phyloP scores from a whole-genome alignment of 805 yeast species.

The Vanderwaltozyma yarrowii region DNA sequence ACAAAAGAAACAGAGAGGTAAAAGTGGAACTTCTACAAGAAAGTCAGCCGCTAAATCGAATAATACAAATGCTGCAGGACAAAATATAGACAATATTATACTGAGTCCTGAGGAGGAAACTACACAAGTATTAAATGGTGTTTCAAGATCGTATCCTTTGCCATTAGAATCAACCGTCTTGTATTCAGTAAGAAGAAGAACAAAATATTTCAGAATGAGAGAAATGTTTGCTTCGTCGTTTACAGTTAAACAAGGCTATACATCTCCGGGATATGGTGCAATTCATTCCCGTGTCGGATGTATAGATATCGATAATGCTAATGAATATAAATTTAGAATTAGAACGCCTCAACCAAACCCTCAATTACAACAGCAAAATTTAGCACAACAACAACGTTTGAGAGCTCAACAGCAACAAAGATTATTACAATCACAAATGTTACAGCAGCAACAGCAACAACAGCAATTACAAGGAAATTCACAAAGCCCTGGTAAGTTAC shows the following conservation, averaged over 20 bases:
- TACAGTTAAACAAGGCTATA: constrained; percentile 26
- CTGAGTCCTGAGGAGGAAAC: constrained; percentile 89
- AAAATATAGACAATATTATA: constrained; percentile 18
- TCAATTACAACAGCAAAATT: constrained; percentile 17
- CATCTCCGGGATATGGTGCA: constrained; percentile 51
- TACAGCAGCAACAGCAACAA: constrained; percentile 9
- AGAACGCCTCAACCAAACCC: constrained; percentile 37
- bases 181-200: constrained; percentile 60
- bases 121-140: constrained; percentile 82
- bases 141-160: constrained; percentile 64
- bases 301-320: constrained; percentile 59
- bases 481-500: neutral
- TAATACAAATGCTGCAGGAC: constrained; percentile 1
- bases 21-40: constrained; percentile 2
- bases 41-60: constrained; percentile 1
- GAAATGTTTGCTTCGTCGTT: constrained; percentile 86
- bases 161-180: constrained; percentile 74
- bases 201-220: constrained; percentile 72
- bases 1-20: constrained; percentile 29
- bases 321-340: constrained; percentile 49
- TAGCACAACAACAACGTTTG: constrained; percentile 15
- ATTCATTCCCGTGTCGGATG: constrained; percentile 58
- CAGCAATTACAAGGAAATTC: constrained; percentile 6
- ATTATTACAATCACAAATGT: constrained; percentile 19
- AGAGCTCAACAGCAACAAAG: constrained; percentile 24